Percentiles rank a stretch among this genome's conserved stretches.
These are phyloP conservation scores for Daldinia decipiens DNA, from an alignment of 495 filamentous ascomycete species.

Conservation along the genomic window DNA sequence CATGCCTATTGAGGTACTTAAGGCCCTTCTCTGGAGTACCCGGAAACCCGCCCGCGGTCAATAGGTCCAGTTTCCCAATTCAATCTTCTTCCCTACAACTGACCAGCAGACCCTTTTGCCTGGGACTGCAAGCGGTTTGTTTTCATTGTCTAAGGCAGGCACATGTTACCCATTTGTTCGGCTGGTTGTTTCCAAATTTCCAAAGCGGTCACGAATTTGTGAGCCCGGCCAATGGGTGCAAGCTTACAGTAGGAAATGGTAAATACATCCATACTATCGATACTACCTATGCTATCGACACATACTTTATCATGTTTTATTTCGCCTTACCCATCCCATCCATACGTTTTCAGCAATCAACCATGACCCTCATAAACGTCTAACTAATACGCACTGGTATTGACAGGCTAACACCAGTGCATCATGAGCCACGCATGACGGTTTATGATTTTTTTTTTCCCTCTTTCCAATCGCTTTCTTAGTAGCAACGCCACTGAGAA, in stretches of 20 bases:
- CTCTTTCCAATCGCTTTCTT: background rate
- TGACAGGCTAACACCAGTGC: background rate
- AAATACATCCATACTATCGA: background rate
- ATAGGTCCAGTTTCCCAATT: constrained; percentile 46
- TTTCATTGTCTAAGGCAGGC: constrained; percentile 39
- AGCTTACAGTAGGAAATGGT: background rate
- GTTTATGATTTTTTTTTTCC: background rate
- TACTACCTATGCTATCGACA: background rate
- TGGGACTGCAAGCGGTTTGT: constrained; percentile 40
- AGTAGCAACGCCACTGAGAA: background rate
- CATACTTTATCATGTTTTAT: background rate
- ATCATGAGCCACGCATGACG: constrained; percentile 3
- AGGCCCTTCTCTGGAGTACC: constrained; percentile 29
- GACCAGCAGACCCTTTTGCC: constrained; percentile 44
- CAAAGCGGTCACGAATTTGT: constrained; percentile 31
- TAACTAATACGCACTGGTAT: background rate
- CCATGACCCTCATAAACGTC: background rate
- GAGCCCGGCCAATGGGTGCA: constrained; percentile 1
- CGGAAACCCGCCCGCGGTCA: constrained; percentile 47
- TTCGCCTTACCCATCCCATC: background rate
- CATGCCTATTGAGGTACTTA: constrained; percentile 48
- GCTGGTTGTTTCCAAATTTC: constrained; percentile 25
- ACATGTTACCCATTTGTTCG: constrained; percentile 37
- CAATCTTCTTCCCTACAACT: constrained; percentile 28
- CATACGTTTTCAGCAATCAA: constrained; percentile 5